phyloP scores from a whole-genome alignment of 2,329 filamentous ascomycete genomes.

The Ophiostoma sp. region DNA sequence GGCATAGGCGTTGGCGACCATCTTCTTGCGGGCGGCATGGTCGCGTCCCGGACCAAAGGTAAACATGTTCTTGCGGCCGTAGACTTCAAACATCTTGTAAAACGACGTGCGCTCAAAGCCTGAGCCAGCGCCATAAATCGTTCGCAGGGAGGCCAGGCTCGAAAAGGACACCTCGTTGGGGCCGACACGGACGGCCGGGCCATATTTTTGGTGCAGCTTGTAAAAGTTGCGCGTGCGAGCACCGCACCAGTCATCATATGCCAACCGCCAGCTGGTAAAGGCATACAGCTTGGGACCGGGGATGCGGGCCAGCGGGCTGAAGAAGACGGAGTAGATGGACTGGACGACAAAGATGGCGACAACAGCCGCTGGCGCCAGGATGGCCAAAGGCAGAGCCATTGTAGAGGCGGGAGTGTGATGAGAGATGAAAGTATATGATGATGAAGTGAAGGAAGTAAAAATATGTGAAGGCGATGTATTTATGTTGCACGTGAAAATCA shows the following conservation, averaged over 20 bases:
- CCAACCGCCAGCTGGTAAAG: conserved; percentile 47
- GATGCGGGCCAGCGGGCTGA: conserved; percentile 28
- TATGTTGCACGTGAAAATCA: background rate
- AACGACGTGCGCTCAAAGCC: conserved; percentile 52
- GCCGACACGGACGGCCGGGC: conserved; percentile 48
- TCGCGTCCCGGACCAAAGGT: conserved; percentile 46
- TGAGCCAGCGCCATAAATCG: conserved; percentile 56
- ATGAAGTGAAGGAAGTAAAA: background rate
- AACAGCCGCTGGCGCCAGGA: background rate
- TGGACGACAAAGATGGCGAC: background rate
- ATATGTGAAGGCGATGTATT: background rate
- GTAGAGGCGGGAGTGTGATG: background rate
- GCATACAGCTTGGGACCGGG: conserved; percentile 45
- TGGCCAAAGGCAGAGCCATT: background rate
- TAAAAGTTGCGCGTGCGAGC: conserved; percentile 45
- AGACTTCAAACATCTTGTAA: conserved; percentile 58
- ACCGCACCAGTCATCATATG: conserved; percentile 46
- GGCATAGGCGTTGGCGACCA: conserved; percentile 53
- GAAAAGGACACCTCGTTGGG: conserved; percentile 49
- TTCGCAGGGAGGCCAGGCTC: conserved; percentile 46
- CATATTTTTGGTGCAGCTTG: conserved; percentile 47
- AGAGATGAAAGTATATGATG: too few relatives aligned
- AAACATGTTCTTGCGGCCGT: conserved; percentile 54
- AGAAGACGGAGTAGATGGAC: background rate
- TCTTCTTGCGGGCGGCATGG: conserved; percentile 53